Conservation (phyloP, 2,329 filamentous ascomycete genomes). For the Simplicillium aogashimaense region DNA sequence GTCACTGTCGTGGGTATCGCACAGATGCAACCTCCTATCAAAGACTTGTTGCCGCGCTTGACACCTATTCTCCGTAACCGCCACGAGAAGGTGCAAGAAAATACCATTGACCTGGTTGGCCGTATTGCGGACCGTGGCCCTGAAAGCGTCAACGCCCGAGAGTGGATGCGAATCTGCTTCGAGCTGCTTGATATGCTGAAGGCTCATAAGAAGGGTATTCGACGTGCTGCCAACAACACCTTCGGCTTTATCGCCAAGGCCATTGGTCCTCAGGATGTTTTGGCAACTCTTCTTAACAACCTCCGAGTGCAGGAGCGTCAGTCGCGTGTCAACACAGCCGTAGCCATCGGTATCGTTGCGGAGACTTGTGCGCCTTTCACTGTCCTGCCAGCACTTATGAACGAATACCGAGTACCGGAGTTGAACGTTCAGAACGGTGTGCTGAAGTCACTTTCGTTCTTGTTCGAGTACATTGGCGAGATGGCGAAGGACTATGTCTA, state of each 20-base stretch:
- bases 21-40: conserved; percentile 97
- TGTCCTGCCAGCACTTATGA: conserved; percentile 97
- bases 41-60: conserved; percentile 84
- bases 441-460: conserved; percentile 89
- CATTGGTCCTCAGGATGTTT: conserved; percentile 93
- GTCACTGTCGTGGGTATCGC: conserved; percentile 97
- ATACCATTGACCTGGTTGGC: conserved; percentile 95
- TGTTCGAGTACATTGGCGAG: conserved; percentile 98
- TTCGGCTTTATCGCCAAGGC: conserved; percentile 99
- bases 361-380: conserved; percentile 98
- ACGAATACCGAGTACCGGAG: conserved; percentile 96
- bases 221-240: conserved; percentile 96
- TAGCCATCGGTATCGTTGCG: conserved; percentile 96
- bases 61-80: conserved; percentile 98
- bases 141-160: conserved; percentile 89
- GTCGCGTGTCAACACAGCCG: conserved; percentile 94
- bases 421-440: conserved; percentile 99
- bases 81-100: conserved; percentile 98
- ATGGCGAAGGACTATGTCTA: conserved; percentile 99
- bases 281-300: conserved; percentile 93
- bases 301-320: conserved; percentile 94
- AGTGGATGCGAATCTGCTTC: conserved; percentile 99
- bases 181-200: conserved; percentile 98
- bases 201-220: conserved; percentile 98
- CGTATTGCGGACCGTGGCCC: conserved; percentile 96